Percentiles rank a stretch among this genome's conserved stretches.
These are phyloP conservation scores for Margaritispora aquatica DNA, from an alignment of 495 filamentous ascomycete genomes.

Conservation along the genomic window DNA sequence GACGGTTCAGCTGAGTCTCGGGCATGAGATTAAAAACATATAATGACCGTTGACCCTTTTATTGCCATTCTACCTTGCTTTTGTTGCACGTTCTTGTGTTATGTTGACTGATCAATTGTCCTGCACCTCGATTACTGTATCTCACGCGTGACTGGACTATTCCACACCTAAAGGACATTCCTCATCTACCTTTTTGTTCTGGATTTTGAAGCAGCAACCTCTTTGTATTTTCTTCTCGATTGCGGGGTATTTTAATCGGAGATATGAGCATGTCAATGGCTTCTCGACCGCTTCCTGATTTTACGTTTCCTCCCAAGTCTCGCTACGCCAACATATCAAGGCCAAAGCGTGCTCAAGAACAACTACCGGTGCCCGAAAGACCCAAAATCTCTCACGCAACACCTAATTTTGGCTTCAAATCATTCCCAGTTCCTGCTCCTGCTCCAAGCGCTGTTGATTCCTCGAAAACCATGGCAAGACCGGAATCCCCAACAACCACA, in stretches of 20 bases:
- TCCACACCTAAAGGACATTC: not conserved
- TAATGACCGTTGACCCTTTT: not conserved
- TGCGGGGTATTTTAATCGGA: not conserved
- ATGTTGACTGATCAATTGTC: not conserved
- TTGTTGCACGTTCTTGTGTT: not conserved
- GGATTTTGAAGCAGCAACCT: too few species aligned
- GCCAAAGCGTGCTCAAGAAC: not conserved
- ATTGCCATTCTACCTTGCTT: not conserved
- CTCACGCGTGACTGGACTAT: not conserved
- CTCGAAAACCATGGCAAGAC: not conserved
- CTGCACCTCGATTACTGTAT: not conserved
- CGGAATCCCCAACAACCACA: too few species aligned
- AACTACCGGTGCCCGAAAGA: not conserved
- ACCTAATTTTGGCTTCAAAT: conserved; percentile 1
- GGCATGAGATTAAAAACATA: not conserved
- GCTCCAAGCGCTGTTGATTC: not conserved
- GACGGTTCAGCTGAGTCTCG: not conserved
- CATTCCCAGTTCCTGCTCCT: not conserved
- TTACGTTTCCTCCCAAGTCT: conserved; percentile 10
- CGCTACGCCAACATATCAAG: not conserved
- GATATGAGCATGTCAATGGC: conserved; percentile 16
- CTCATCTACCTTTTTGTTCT: not conserved
- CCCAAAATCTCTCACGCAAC: not conserved
- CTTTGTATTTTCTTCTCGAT: not conserved
- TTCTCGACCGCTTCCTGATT: conserved; percentile 6